phyloP scores from a whole-genome alignment of 164 flowering plant genomes.

The Cinnamomum micranthum region DNA sequence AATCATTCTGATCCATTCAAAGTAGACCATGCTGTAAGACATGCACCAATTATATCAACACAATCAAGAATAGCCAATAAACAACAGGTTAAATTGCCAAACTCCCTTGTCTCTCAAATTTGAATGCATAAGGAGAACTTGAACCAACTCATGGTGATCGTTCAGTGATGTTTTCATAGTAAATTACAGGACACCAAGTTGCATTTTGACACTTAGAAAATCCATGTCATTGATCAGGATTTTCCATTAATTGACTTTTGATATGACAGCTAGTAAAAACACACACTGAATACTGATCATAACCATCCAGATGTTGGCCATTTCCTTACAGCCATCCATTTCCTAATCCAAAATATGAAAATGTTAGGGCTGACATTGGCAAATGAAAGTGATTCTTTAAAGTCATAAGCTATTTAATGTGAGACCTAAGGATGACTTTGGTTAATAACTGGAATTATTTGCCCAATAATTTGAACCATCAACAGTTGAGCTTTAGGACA shows the following conservation, averaged over 20 bases:
- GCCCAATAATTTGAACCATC: background rate
- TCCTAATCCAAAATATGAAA: background rate
- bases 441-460: background rate
- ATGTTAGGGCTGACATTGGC: background rate
- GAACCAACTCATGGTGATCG: no score
- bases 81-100: no score
- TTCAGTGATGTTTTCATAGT: no score
- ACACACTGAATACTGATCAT: no score
- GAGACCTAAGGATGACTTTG: background rate
- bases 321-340: background rate
- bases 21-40: background rate
- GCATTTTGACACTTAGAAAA: no score
- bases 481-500: background rate
- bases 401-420: background rate
- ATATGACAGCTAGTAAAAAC: no score
- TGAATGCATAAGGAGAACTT: no score
- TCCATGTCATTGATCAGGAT: no score
- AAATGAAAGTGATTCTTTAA: background rate
- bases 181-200: no score
- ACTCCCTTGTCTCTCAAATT: no score
- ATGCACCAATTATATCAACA: background rate
- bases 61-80: background rate
- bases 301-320: background rate
- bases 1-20: slow-evolving; percentile 1
- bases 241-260: no score